These are phyloP conservation scores for Talaromyces rugulosus DNA, from an alignment of 2,329 filamentous ascomycete genomes.

Conservation along the genomic window DNA sequence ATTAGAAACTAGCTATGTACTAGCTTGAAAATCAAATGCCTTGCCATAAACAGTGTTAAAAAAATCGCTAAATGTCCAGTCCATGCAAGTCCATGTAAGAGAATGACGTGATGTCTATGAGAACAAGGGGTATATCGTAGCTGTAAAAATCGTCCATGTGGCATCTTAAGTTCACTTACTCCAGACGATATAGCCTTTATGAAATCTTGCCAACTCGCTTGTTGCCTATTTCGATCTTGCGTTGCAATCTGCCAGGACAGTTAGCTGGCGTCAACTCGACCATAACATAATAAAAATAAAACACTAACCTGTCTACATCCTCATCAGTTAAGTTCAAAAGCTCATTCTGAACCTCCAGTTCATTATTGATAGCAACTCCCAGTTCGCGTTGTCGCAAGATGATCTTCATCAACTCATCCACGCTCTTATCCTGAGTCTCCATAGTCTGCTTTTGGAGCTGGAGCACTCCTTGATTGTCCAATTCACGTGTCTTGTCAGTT, in stretches of 20 bases:
- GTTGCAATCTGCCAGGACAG: constrained; percentile 23
- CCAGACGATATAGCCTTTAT: constrained; percentile 17
- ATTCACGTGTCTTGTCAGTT: constrained; percentile 58
- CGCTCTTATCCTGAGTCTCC: constrained; percentile 57
- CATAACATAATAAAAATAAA: constrained; percentile 12
- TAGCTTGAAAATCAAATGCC: not conserved
- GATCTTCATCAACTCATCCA: constrained; percentile 56
- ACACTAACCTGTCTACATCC: constrained; percentile 49
- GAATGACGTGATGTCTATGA: not conserved
- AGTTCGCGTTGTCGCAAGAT: constrained; percentile 58
- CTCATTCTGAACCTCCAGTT: constrained; percentile 59
- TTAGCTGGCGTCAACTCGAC: constrained; percentile 1
- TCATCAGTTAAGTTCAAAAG: constrained; percentile 56
- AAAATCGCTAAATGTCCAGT: not conserved
- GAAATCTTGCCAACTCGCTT: constrained; percentile 46
- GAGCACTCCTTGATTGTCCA: constrained; percentile 62
- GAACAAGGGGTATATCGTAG: not conserved
- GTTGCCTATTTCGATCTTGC: constrained; percentile 46
- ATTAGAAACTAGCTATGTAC: not conserved
- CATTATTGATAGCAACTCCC: constrained; percentile 59
- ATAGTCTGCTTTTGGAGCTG: constrained; percentile 62
- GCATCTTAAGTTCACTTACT: not conserved
- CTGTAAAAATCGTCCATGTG: not conserved
- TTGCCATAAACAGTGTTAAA: not conserved
- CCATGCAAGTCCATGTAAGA: not conserved